phyloP scores from a whole-genome alignment of 106 monocot genomes.

The Apostasia shenzhenica region DNA sequence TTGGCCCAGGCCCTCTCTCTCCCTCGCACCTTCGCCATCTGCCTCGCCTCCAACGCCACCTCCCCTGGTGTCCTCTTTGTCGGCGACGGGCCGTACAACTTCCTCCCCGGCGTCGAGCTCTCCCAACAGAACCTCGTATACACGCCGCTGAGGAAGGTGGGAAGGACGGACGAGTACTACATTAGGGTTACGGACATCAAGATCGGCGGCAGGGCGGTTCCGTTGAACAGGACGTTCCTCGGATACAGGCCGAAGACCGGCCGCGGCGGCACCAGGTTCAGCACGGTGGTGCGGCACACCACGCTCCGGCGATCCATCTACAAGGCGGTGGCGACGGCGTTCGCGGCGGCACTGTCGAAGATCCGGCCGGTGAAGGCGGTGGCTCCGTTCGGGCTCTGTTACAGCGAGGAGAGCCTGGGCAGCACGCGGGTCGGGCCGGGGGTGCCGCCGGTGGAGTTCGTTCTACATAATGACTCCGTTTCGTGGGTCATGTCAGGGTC shows the following conservation, averaged over 20 bases:
- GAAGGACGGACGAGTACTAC: constrained; percentile 53
- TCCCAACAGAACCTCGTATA: constrained; percentile 31
- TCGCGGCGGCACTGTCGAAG: constrained; percentile 3
- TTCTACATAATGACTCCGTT: constrained; percentile 26
- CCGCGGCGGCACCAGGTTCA: constrained; percentile 53
- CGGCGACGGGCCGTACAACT: constrained; percentile 55
- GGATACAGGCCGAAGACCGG: constrained; percentile 29
- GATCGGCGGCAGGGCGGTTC: constrained; percentile 23
- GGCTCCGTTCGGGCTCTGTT: constrained; percentile 38
- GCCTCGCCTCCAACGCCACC: constrained; percentile 21
- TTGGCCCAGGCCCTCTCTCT: constrained; percentile 32
- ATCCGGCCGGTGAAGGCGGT: constrained; percentile 13
- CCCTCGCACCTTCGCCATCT: constrained; percentile 43
- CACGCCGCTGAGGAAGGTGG: constrained; percentile 47
- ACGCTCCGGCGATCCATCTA: constrained; percentile 36
- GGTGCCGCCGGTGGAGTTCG: constrained; percentile 47
- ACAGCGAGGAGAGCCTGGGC: constrained; percentile 4
- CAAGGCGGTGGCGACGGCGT: constrained; percentile 27
- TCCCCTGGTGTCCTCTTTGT: constrained; percentile 48
- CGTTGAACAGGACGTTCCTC: constrained; percentile 32
- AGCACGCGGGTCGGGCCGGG: constrained; percentile 42
- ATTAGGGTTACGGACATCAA: constrained; percentile 38
- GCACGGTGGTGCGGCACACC: constrained; percentile 52
- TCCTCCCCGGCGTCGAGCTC: constrained; percentile 27
- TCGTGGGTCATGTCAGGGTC: constrained; percentile 40